Conservation (phyloP, 805 yeast species). For the Spathaspora boniae region DNA sequence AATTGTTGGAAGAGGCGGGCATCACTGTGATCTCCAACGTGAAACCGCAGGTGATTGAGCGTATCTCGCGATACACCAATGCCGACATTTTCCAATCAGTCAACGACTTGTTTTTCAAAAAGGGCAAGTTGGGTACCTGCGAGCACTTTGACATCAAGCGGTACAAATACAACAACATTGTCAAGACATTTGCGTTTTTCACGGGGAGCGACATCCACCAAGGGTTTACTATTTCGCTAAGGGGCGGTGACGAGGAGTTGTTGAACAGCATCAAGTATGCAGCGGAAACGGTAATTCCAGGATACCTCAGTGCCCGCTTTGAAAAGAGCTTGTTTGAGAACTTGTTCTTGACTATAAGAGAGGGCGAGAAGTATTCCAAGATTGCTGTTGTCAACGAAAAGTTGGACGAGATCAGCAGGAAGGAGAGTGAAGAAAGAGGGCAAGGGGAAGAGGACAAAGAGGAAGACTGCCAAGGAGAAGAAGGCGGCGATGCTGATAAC, state of each 20-base stretch:
- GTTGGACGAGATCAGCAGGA: slow-evolving; percentile 4
- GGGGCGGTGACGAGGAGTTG: slow-evolving; percentile 68
- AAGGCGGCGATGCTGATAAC: slow-evolving; percentile 10
- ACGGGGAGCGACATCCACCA: slow-evolving; percentile 69
- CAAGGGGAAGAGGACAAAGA: slow-evolving; percentile 5
- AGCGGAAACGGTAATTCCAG: slow-evolving; percentile 75
- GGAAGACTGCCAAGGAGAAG: slow-evolving; percentile 12
- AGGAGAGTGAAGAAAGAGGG: slow-evolving; percentile 10
- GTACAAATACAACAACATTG: slow-evolving; percentile 50
- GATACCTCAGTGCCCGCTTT: slow-evolving; percentile 70
- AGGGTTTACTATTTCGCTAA: slow-evolving; percentile 83
- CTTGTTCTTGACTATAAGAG: slow-evolving; percentile 11
- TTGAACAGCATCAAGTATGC: slow-evolving; percentile 72
- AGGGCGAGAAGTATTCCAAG: slow-evolving; percentile 12
- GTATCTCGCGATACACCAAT: slow-evolving; percentile 73
- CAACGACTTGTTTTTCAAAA: slow-evolving; percentile 71
- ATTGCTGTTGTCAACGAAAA: slow-evolving; percentile 9
- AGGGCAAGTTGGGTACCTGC: slow-evolving; percentile 66
- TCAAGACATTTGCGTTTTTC: slow-evolving; percentile 74
- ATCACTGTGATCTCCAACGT: slow-evolving; percentile 79
- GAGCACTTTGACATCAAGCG: slow-evolving; percentile 66
- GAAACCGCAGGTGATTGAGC: slow-evolving; percentile 75
- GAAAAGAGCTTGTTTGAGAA: slow-evolving; percentile 48
- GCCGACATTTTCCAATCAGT: slow-evolving; percentile 85
- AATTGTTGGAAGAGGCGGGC: slow-evolving; percentile 65